phyloP scores from a whole-genome alignment of 2,329 filamentous ascomycete genomes.

The Hypoxylon sp. region DNA sequence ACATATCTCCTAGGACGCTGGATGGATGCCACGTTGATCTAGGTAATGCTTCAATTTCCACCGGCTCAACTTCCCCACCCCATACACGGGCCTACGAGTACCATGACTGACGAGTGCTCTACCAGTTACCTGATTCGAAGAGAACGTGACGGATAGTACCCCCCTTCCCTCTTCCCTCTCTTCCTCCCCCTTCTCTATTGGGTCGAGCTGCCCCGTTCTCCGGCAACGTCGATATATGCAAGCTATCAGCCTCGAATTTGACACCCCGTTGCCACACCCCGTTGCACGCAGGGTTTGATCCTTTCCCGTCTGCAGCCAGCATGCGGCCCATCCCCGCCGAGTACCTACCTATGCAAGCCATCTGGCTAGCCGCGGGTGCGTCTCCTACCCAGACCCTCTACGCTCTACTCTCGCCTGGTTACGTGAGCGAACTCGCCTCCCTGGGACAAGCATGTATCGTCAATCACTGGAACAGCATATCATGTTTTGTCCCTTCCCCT shows the following conservation, averaged over 20 bases:
- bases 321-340: slow-evolving; percentile 41
- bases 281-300: slow-evolving; percentile 42
- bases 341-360: slow-evolving; percentile 43
- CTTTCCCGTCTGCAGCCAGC: slow-evolving; percentile 44
- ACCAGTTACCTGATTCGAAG: slow-evolving; percentile 40
- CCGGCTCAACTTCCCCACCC: slow-evolving; percentile 44
- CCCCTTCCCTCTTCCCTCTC: slow-evolving; percentile 10
- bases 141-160: slow-evolving; percentile 29
- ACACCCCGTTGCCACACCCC: slow-evolving; percentile 36
- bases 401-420: slow-evolving; percentile 32
- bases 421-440: slow-evolving; percentile 39
- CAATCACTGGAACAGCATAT: slow-evolving; percentile 47
- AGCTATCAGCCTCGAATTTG: slow-evolving; percentile 43
- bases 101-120: slow-evolving; percentile 42
- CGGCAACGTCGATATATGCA: slow-evolving; percentile 32
- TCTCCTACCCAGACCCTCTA: slow-evolving; percentile 25
- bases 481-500: slow-evolving; percentile 43
- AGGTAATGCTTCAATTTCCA: slow-evolving; percentile 41
- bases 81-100: slow-evolving; percentile 40
- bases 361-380: slow-evolving; percentile 45
- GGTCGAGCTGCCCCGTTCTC: slow-evolving; percentile 35
- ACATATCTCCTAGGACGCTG: slow-evolving; percentile 41
- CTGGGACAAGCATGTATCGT: slow-evolving; percentile 43
- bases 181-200: slow-evolving; percentile 36
- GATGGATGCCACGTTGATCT: slow-evolving; percentile 48